Evolutionary conservation across 805 yeast genomes (phyloP).

Genomic region (Metschnikowia amazonensis): DNA sequence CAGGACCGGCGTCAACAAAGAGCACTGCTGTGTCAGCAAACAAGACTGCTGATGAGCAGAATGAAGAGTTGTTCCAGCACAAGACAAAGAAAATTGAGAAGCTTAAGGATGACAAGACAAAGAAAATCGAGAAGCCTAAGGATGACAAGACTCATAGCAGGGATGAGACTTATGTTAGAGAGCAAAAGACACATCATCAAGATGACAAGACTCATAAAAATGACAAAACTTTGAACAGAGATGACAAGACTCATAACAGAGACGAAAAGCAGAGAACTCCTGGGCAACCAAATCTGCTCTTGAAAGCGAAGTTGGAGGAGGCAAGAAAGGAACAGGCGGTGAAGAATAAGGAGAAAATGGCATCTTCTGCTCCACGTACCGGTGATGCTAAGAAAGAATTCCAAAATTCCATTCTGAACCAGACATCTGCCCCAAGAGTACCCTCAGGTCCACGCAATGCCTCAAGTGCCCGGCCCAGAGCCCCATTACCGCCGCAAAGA

Average conservation of each 20-base stretch:
- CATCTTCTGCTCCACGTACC: background rate
- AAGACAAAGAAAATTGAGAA: background rate
- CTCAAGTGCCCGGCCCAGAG: slow-evolving; percentile 11
- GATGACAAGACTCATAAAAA: background rate
- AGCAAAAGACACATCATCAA: too few relatives aligned
- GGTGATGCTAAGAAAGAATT: background rate
- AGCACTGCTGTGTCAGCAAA: slow-evolving; percentile 3
- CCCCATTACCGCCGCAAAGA: slow-evolving; percentile 25
- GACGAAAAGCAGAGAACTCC: background rate
- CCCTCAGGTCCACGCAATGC: background rate
- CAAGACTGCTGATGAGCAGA: slow-evolving; percentile 5
- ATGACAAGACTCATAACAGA: background rate
- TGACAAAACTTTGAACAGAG: background rate
- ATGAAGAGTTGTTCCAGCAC: background rate
- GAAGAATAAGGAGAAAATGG: background rate
- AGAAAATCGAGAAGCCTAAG: background rate
- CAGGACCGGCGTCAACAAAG: background rate
- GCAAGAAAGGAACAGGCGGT: slow-evolving; percentile 24
- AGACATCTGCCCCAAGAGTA: background rate
- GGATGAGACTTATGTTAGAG: too few relatives aligned
- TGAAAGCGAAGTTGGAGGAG: slow-evolving; percentile 21
- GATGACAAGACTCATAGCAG: background rate
- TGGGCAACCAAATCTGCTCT: background rate
- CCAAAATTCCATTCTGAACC: background rate
- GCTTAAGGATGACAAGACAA: background rate